A percentile compares a stretch with the other conserved stretches of the same genome.
These are phyloP conservation scores for Haplographium delicatum DNA, from an alignment of 495 filamentous ascomycete species.

Conservation along the genomic window DNA sequence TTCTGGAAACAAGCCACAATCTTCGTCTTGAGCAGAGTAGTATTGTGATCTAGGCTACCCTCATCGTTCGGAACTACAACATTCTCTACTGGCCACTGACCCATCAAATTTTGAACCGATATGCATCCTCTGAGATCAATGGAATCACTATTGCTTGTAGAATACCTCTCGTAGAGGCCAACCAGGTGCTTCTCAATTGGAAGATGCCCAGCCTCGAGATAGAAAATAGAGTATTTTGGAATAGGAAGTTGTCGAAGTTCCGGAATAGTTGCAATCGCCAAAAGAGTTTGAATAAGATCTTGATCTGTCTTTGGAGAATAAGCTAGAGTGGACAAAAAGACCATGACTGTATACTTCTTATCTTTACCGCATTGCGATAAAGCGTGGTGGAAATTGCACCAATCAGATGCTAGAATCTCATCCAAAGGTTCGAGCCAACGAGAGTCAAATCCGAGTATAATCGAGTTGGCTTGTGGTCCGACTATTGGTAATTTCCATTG, in stretches of 20 bases:
- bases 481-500: conserved; percentile 8
- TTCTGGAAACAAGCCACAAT: conserved; percentile 26
- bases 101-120: no score
- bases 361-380: conserved; percentile 16
- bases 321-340: conserved; percentile 40
- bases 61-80: neutral
- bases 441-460: conserved; percentile 12
- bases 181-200: conserved; percentile 9
- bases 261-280: conserved; percentile 30
- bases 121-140: no score
- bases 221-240: conserved; percentile 10
- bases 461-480: neutral
- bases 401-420: conserved; percentile 25
- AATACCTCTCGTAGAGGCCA: neutral
- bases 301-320: conserved; percentile 27
- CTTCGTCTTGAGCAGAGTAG: no score
- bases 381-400: conserved; percentile 32
- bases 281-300: conserved; percentile 32
- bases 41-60: no score
- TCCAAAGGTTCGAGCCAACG: conserved; percentile 14
- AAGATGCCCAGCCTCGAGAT: conserved; percentile 17
- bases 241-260: conserved; percentile 18
- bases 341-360: conserved; percentile 37
- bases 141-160: no score
- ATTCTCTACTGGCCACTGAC: conserved; percentile 30